These are phyloP conservation scores for Biscogniauxia sp. DNA, from an alignment of 2,329 filamentous ascomycete species.

Conservation along the genomic window DNA sequence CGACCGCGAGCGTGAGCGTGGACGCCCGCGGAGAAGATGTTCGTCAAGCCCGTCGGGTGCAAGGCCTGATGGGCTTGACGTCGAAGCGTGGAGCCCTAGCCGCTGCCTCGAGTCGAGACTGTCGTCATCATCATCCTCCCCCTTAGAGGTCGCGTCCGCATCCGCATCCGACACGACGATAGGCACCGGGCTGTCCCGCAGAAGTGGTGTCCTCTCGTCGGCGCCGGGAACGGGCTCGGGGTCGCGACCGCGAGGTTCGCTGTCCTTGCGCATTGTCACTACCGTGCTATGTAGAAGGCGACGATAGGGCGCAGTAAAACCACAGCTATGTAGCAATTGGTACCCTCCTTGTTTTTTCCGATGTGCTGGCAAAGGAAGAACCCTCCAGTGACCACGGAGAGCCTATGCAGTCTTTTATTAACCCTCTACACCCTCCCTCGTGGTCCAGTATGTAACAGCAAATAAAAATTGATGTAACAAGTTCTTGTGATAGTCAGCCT, in stretches of 20 bases:
- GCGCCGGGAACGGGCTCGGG: not conserved
- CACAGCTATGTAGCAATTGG: no score
- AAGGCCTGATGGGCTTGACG: constrained; percentile 36
- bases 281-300: not conserved
- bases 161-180: constrained; percentile 10
- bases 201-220: constrained; percentile 4
- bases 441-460: not conserved
- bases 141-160: constrained; percentile 10
- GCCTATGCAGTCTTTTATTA: not conserved
- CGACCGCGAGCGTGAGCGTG: constrained; percentile 26
- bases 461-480: not conserved
- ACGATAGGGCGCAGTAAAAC: not conserved
- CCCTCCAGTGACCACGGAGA: not conserved
- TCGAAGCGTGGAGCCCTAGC: constrained; percentile 40
- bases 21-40: constrained; percentile 38
- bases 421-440: not conserved
- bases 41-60: constrained; percentile 42
- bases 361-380: not conserved
- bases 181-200: constrained; percentile 4
- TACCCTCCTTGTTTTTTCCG: not conserved
- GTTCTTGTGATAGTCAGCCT: not conserved
- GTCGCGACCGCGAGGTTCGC: not conserved
- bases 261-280: not conserved
- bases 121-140: not conserved
- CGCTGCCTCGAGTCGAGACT: constrained; percentile 32